Conservation (phyloP, 768 basidiomycete genomes). For the Hygrocybe punicea region DNA sequence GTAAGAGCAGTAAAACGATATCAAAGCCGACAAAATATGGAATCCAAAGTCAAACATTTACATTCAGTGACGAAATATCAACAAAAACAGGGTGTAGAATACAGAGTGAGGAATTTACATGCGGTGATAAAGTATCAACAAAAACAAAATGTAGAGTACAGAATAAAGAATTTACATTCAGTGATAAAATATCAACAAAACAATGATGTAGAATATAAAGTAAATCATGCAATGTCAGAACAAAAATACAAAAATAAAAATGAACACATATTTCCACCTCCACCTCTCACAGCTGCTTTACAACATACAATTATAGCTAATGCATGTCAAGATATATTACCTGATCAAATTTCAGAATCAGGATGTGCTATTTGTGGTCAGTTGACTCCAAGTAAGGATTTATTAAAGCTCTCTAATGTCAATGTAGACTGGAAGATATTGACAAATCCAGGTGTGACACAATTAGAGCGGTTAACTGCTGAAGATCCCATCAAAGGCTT, state of each 20-base stretch:
- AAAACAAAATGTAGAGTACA: too few species aligned
- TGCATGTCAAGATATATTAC: neutral
- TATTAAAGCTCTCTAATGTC: neutral
- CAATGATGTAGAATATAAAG: too few species aligned
- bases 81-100: too few species aligned
- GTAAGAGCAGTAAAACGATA: too few species aligned
- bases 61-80: too few species aligned
- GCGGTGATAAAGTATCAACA: too few species aligned
- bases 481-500: neutral
- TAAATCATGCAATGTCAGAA: too few species aligned
- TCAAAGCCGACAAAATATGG: too few species aligned
- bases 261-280: neutral
- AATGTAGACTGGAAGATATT: neutral
- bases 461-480: neutral
- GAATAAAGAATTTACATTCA: too few species aligned
- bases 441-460: neutral
- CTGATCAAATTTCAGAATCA: neutral
- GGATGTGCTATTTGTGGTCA: constrained; percentile 3
- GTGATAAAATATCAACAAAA: too few species aligned
- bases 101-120: too few species aligned
- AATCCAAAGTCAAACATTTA: too few species aligned
- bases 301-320: neutral
- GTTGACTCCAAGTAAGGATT: neutral
- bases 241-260: neutral
- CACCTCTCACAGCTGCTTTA: neutral